Percentiles rank a stretch among this genome's conserved stretches.
phyloP scores from a whole-genome alignment of 1,139 yeast genomes.

The Taphrina betulina region DNA sequence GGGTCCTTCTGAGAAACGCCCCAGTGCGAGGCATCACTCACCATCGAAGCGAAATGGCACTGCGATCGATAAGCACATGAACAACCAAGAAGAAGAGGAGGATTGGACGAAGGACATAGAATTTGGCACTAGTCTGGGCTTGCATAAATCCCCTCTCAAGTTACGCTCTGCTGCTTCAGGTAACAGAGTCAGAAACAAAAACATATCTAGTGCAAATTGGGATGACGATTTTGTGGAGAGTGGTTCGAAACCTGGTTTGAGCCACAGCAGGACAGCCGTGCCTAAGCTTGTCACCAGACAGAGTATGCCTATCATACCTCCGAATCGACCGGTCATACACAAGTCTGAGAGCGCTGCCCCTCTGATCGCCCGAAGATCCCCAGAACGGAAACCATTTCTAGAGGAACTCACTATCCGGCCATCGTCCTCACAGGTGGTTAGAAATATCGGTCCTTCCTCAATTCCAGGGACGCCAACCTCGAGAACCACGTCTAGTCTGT shows the following conservation, averaged over 20 bases:
- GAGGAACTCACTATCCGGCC: conserved; percentile 9
- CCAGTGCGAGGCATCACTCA: no score
- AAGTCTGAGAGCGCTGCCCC: not conserved
- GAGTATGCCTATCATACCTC: not conserved
- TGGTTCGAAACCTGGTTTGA: no score
- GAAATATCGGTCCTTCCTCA: not conserved
- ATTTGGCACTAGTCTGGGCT: not conserved
- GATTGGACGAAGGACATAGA: conserved; percentile 19
- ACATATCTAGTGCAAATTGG: conserved; percentile 33
- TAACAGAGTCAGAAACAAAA: not conserved
- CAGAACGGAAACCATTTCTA: not conserved
- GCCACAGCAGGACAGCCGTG: no score
- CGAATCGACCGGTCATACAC: not conserved
- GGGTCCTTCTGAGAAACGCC: not conserved
- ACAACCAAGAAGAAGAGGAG: conserved; percentile 10
- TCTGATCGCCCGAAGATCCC: conserved; percentile 8
- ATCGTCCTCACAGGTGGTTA: conserved; percentile 5
- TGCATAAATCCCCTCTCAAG: not conserved
- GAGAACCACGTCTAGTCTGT: not conserved
- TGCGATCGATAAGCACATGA: conserved; percentile 8
- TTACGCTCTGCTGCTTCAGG: not conserved
- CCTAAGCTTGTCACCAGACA: no score
- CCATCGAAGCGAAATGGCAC: not conserved
- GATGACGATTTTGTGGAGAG: conserved; percentile 36
- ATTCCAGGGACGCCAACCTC: conserved; percentile 6